A percentile compares a stretch with the other conserved stretches of the same genome.
Evolutionary conservation across 2,329 filamentous ascomycete genomes (phyloP).

Genomic region (Penicillium glabrum): DNA sequence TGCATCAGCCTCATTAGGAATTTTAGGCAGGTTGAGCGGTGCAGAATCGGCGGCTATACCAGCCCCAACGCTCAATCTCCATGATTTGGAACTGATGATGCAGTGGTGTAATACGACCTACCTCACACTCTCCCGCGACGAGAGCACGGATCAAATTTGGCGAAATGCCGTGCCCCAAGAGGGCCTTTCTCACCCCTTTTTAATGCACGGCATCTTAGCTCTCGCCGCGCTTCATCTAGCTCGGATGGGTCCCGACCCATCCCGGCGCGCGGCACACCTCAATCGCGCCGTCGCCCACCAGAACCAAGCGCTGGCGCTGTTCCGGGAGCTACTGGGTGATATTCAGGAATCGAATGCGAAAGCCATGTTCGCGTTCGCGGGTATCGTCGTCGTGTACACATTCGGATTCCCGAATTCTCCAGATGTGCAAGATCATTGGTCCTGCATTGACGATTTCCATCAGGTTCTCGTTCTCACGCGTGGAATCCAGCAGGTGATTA

Average conservation of each 20-base stretch:
- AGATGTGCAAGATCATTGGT: constrained; percentile 26
- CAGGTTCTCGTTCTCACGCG: constrained; percentile 35
- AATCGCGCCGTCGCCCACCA: constrained; percentile 38
- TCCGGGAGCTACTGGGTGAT: constrained; percentile 31
- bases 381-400: constrained; percentile 39
- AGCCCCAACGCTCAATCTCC: constrained; percentile 41
- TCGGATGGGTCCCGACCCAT: constrained; percentile 26
- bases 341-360: constrained; percentile 39
- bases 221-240: constrained; percentile 36
- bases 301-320: constrained; percentile 35
- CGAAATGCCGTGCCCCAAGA: constrained; percentile 32
- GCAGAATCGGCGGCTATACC: constrained; percentile 10
- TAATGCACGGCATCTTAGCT: constrained; percentile 40
- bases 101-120: constrained; percentile 41
- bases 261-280: constrained; percentile 29
- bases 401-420: constrained; percentile 36
- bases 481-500: constrained; percentile 36
- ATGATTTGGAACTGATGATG: constrained; percentile 46
- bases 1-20: constrained; percentile 27
- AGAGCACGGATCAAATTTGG: constrained; percentile 35
- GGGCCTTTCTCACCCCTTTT: constrained; percentile 33
- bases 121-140: constrained; percentile 26
- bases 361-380: constrained; percentile 41
- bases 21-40: constrained; percentile 22
- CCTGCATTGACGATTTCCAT: constrained; percentile 33